Base-by-base conservation (phyloP, 495 filamentous ascomycete genomes). In the Pyrenula aspistea region DNA sequence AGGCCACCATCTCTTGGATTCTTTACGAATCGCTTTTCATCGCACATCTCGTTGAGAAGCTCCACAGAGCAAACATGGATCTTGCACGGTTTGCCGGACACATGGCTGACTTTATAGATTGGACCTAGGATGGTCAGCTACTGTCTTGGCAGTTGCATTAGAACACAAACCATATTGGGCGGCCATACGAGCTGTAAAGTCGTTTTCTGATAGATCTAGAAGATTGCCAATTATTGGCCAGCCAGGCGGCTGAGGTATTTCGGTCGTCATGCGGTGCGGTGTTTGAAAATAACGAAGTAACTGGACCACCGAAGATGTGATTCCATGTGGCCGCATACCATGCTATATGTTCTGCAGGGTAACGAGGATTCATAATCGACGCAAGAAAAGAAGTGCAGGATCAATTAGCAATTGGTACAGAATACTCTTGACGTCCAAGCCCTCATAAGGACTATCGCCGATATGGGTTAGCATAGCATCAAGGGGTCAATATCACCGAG, bases 11-110 rank as follows among this genome's bases (percentile, higher is more conserved):
- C 47, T 1, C 84, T 68, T 11, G 61, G 60, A 42, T 42, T 42
- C 59, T 91, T 91, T 1, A 66, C 53, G 65, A 89, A 92, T 54
- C 80, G 71, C 25, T 73, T 80, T 65, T 87, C 87, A 62, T 91
- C 75, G 65, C 80, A 89, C 21, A 83, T 59, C 61, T 89, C 87
- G 51, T 87, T 68, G 21, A 83, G 66, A 15, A 90, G 65, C 10
- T 74, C 79, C 52, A 81, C 31, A 8, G 31, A 42, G 31, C 31
- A 42, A 15, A 42, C 31, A 42, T 42, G 31, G 15, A 42, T 42
- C 15, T 42, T 42, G 31, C 31, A 42, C 4, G 31, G 31, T 42
- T 42, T 42, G 31, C 31, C 31, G 4, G 15, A 8, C 8, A 4
- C 31, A 42, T 42, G 31, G 31, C 31, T 42, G 31, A 42, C 31